Conservation (phyloP, 1,139 yeast genomes). For the Pichia sp. region DNA sequence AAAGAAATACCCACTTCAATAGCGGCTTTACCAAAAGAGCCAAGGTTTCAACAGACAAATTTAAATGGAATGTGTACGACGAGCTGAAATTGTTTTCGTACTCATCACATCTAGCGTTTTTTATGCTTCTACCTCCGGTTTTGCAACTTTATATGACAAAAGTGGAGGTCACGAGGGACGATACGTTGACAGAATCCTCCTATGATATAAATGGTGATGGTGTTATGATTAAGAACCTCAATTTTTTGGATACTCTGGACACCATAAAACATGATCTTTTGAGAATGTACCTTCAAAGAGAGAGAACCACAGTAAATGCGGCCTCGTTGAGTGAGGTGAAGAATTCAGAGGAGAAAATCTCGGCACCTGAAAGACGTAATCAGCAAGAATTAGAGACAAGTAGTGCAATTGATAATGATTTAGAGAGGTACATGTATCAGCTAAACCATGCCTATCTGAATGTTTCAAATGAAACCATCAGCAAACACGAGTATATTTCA, state of each 20-base stretch:
- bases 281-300: background rate
- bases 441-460: too few relatives aligned
- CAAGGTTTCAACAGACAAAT: background rate
- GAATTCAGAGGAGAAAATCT: too few relatives aligned
- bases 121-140: conserved; percentile 21
- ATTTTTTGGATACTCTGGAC: conserved; percentile 6
- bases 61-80: conserved; percentile 20
- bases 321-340: too few relatives aligned
- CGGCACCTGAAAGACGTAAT: too few relatives aligned
- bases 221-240: conserved; percentile 1
- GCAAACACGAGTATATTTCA: too few relatives aligned
- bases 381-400: too few relatives aligned
- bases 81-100: conserved; percentile 22
- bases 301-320: too few relatives aligned
- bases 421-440: too few relatives aligned
- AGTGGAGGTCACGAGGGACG: conserved; percentile 22
- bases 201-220: conserved; percentile 1
- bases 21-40: conserved; percentile 2
- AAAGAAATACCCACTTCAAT: background rate
- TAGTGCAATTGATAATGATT: too few relatives aligned
- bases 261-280: conserved; percentile 2
- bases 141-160: conserved; percentile 20
- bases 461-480: too few relatives aligned
- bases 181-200: conserved; percentile 14
- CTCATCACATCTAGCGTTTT: conserved; percentile 23